A percentile compares a stretch with the other conserved stretches of the same genome.
phyloP scores from a whole-genome alignment of 164 flowering plant genomes.

The Magnolia officinalis region DNA sequence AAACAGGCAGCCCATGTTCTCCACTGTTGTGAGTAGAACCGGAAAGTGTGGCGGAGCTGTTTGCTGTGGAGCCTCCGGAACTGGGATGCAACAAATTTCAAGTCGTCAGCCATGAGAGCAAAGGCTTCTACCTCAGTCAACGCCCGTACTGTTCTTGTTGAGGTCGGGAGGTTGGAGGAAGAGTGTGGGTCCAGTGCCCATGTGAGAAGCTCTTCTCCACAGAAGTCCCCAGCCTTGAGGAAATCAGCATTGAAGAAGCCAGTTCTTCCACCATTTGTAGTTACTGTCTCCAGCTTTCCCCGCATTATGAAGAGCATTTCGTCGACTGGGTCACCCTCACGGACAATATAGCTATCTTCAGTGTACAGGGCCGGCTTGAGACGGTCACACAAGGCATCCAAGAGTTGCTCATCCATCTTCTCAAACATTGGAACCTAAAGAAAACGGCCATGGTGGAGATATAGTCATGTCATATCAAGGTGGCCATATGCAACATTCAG shows the following conservation, averaged over 20 bases:
- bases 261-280: conserved; percentile 91
- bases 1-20: conserved; percentile 97
- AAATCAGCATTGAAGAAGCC: conserved; percentile 83
- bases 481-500: too few relatives aligned
- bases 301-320: conserved; percentile 94
- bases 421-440: conserved; percentile 65
- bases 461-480: too few relatives aligned
- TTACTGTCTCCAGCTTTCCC: conserved; percentile 67
- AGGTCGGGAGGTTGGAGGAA: conserved; percentile 75
- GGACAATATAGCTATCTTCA: conserved; percentile 65
- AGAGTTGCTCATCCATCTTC: conserved; percentile 83
- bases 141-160: conserved; percentile 83
- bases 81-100: conserved; percentile 85
- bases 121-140: conserved; percentile 84
- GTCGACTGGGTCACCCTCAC: conserved; percentile 95
- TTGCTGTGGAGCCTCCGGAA: conserved; percentile 89
- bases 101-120: conserved; percentile 77
- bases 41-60: conserved; percentile 84
- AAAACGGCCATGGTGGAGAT: neutral
- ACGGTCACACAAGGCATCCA: conserved; percentile 93
- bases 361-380: conserved; percentile 85
- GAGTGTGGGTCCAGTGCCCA: conserved; percentile 93
- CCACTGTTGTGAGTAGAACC: conserved; percentile 95
- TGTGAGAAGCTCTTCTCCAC: conserved; percentile 95
- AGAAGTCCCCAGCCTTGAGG: conserved; percentile 87